Base-by-base conservation (phyloP, 768 basidiomycete species). In the Punctularia strigosozonata region DNA sequence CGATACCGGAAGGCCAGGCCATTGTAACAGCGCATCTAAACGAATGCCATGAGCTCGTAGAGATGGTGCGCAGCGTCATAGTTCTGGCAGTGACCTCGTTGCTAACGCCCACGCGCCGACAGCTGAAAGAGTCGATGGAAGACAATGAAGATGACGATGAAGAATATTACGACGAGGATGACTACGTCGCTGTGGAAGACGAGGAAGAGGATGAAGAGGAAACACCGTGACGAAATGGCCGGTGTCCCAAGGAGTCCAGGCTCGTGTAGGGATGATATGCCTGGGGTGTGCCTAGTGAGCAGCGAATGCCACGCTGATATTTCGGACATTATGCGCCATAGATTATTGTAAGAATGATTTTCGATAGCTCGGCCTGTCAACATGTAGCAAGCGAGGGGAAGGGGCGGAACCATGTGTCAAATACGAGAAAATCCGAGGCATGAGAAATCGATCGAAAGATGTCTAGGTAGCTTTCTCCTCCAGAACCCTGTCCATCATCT, bases 11-110 rank as follows among this genome's bases (percentile, higher is more conserved):
- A 57, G 94, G 94, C 2, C 94, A 98, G 56, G 94, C 88, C 12
- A 89, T 94, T 49, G 72, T 98, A 38, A 90, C 90, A 70, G 92
- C 94, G 3, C 90, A 97, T 57, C 63, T 98, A 37, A 91, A 83
- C 46, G 94, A 98, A 59, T 94, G 91, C 43, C 94, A 98, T 52
- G 94, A 97, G 57, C 63, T 97, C 40, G 66, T 97, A 10, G 90
- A 91, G 62, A 94, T 97, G 90, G 86, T 86, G 47, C 28, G 72
- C 53, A n/a, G n/a, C n/a, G n/a, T 30, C 3, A 8, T 13, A 20
- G 10, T 13, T 14, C 15, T 3, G 5, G 5, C 28, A 23, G 4
- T 14, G 19, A 28, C 18, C 15, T 4, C 3, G 13, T 43, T 10
- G 3, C 20, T 34, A 8, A 31, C 22, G n/a, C 10, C 13, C 17